These are phyloP conservation scores for Physcia stellaris DNA, from an alignment of 495 filamentous ascomycete genomes.

Conservation along the genomic window DNA sequence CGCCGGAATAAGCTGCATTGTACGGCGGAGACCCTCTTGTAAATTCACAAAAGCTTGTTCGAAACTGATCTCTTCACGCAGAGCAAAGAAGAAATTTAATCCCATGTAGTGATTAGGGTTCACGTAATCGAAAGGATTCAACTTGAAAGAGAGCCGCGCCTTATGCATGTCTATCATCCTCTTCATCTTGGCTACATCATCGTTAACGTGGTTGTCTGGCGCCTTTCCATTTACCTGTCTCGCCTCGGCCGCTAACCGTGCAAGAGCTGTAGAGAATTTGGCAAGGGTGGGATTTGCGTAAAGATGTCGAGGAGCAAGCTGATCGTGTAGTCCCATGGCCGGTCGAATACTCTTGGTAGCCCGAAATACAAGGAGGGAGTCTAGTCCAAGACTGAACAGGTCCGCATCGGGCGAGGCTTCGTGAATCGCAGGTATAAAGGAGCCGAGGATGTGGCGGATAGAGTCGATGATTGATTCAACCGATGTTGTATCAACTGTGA, in stretches of 20 bases:
- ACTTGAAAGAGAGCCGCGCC: slow-evolving; percentile 13
- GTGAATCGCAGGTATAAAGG: slow-evolving; percentile 11
- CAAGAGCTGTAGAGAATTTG: slow-evolving; percentile 14
- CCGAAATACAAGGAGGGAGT: slow-evolving; percentile 18
- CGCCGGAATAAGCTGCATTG: slow-evolving; percentile 18
- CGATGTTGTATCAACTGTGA: slow-evolving; percentile 12
- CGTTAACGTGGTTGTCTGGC: not conserved
- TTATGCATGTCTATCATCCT: slow-evolving; percentile 12
- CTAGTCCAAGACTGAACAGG: slow-evolving; percentile 19
- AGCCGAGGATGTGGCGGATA: slow-evolving; percentile 9
- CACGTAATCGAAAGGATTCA: slow-evolving; percentile 19
- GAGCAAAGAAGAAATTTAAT: slow-evolving; percentile 17
- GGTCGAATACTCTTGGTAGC: slow-evolving; percentile 15
- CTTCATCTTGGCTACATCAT: slow-evolving; percentile 5
- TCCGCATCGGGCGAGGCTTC: slow-evolving; percentile 13
- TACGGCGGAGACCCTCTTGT: slow-evolving; percentile 19
- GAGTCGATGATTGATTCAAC: slow-evolving; percentile 8
- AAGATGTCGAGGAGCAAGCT: slow-evolving; percentile 16
- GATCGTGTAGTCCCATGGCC: slow-evolving; percentile 14
- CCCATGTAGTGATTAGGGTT: slow-evolving; percentile 19
- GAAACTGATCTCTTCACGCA: slow-evolving; percentile 13
- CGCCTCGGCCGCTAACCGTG: slow-evolving; percentile 5
- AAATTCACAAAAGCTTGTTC: slow-evolving; percentile 15
- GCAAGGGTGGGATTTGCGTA: slow-evolving; percentile 19
- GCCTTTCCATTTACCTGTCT: not conserved